Evolutionary conservation across 2,329 filamentous ascomycete species (phyloP), one percentile per base, ranked within the genome.

Genomic region (Falciphora oryzae): DNA sequence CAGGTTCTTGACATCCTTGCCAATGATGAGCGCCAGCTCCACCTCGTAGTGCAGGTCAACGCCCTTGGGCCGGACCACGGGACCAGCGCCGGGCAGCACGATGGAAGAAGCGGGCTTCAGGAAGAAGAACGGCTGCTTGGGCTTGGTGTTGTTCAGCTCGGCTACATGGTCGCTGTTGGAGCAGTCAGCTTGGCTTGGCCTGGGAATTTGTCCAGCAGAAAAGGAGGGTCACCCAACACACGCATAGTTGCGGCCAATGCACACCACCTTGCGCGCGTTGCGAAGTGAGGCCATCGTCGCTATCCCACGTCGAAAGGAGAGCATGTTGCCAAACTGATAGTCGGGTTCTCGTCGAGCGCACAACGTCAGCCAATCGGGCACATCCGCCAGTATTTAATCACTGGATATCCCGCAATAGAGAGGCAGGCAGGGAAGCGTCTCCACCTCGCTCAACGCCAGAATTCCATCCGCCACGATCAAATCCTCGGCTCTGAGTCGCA

Each of bases 101-200:
- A 99, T 91, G 4, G 93, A 91, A 57, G 90, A 92, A 0, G 93
- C 80, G 1, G 95, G 95, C 83, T 99, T 99, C 71, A 98, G 86
- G 84, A 99, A 99, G 88, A 97, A 99, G 81, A 99, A 98, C 31
- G 95, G 95, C 78, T 97, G 93, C 77, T 95, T 96, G 62, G 95
- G 95, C 69, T 88, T 87, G 66, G 84, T 83, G 77, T 89, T 97
- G 78, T 93, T 93, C 70, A 99, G 85, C 81, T 99, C 95, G 68
- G 89, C 86, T 74, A 98, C 90, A 79, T 99, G 95, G 77, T 97
- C 95, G 72, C 92, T 95, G 72, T 53, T 57, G 11, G 44, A 53
- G 57, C 63, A 4, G 44, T 53, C 44, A 53, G 44, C n/a, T 53
- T 53, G 44, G 44, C 38, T 22, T 8, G 18, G 38, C n/a, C 16